A percentile compares a stretch with the other conserved stretches of the same genome.
These are phyloP conservation scores for Cryptococcus hybrid DNA, from an alignment of 1,284 basidiomycete species.

Conservation along the genomic window DNA sequence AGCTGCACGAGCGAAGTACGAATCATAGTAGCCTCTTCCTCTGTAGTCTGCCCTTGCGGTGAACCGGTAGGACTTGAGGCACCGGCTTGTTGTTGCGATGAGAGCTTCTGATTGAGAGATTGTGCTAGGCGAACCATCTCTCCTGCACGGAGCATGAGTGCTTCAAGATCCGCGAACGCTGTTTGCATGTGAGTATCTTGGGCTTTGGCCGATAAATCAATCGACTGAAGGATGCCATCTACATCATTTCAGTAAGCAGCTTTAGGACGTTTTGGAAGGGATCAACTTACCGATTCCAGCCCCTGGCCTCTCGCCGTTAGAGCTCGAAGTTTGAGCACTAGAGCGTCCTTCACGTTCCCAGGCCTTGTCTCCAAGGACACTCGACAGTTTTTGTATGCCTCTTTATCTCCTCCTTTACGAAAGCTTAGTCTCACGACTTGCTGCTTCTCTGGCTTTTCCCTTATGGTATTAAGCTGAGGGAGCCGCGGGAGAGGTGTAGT, in stretches of 20 bases:
- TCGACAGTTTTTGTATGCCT: conserved; percentile 79
- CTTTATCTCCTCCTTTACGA: conserved; percentile 82
- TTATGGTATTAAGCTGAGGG: not conserved
- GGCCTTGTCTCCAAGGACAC: conserved; percentile 69
- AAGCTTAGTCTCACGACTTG: conserved; percentile 70
- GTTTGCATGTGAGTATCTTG: conserved; percentile 68
- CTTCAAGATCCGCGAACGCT: conserved; percentile 85
- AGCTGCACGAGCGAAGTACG: conserved; percentile 84
- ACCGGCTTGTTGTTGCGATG: conserved; percentile 50
- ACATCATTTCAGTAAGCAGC: not conserved
- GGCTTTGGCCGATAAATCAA: conserved; percentile 65
- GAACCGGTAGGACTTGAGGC: conserved; percentile 8
- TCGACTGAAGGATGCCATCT: conserved; percentile 77
- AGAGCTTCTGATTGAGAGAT: conserved; percentile 80
- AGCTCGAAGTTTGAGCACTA: not conserved
- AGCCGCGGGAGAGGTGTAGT: conserved; percentile 58
- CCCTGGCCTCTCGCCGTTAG: conserved; percentile 12
- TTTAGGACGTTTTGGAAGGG: not conserved
- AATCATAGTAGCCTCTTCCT: conserved; percentile 82
- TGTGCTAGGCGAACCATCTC: conserved; percentile 88
- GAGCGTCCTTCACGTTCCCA: conserved; percentile 58
- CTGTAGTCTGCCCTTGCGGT: conserved; percentile 37
- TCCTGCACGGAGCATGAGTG: conserved; percentile 85
- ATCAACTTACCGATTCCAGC: conserved; percentile 32
- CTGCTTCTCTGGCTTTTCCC: conserved; percentile 41